A percentile compares a stretch with the other conserved stretches of the same genome.
phyloP scores from a whole-genome alignment of 108 stramenopile species.

The Cyclotella sp. region DNA sequence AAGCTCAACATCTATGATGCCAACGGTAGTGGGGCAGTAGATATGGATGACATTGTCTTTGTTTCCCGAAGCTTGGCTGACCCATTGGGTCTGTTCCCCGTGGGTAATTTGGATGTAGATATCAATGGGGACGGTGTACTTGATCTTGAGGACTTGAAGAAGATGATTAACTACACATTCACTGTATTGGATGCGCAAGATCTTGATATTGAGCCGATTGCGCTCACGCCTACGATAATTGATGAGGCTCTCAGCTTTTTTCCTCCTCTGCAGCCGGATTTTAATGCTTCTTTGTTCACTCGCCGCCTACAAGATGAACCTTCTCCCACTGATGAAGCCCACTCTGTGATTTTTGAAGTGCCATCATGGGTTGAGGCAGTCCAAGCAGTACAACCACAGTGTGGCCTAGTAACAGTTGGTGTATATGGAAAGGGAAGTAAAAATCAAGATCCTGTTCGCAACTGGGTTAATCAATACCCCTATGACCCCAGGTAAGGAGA shows the following conservation, averaged over 20 bases:
- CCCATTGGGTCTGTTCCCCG: neutral
- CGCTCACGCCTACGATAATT: neutral
- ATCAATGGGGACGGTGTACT: neutral
- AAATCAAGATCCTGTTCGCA: neutral
- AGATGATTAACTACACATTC: neutral
- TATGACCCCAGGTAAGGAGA: neutral
- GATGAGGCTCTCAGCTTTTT: neutral
- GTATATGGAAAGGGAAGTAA: neutral
- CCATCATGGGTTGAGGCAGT: no score
- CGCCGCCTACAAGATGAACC: neutral
- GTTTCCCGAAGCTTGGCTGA: neutral
- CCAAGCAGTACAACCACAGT: neutral
- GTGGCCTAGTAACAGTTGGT: neutral
- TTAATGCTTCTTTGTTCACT: neutral
- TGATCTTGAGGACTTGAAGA: neutral
- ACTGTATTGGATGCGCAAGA: neutral
- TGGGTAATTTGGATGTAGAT: neutral
- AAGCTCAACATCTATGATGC: neutral
- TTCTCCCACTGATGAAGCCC: no score
- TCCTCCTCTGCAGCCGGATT: neutral
- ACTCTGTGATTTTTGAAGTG: no score
- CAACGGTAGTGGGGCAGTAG: neutral
- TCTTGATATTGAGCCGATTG: neutral
- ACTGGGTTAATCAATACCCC: neutral
- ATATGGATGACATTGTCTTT: conserved; percentile 3